phyloP scores from a whole-genome alignment of 306 rosid genomes.

The Rosa rugosa region DNA sequence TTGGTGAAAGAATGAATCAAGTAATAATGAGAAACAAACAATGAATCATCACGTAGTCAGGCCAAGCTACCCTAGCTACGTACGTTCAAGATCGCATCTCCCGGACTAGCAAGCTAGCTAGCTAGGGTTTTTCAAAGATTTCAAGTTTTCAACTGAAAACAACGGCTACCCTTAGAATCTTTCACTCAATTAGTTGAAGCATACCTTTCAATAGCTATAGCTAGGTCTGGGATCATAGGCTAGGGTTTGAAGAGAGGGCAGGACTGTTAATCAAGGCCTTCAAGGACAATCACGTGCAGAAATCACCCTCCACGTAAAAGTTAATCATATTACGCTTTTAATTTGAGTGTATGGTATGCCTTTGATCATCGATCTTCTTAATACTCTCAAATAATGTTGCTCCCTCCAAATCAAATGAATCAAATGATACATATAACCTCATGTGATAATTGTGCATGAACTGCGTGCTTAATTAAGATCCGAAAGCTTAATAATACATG shows the following conservation, averaged over 20 bases:
- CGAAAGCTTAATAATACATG: not conserved
- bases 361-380: not conserved
- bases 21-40: slow-evolving; percentile 18
- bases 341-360: not conserved
- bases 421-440: not conserved
- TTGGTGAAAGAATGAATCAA: not conserved
- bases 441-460: not conserved
- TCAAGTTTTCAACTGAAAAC: not conserved
- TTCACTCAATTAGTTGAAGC: slow-evolving; percentile 22
- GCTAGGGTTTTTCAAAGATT: not conserved
- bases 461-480: not conserved
- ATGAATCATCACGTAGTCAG: not conserved
- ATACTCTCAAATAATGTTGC: not conserved
- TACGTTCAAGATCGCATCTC: not conserved
- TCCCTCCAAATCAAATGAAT: not conserved
- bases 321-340: not conserved
- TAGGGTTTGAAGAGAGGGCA: slow-evolving; percentile 15
- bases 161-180: not conserved
- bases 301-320: slow-evolving; percentile 23
- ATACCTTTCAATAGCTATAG: slow-evolving; percentile 28
- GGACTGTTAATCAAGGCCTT: not conserved
- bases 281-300: slow-evolving; percentile 24
- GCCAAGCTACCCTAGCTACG: not conserved
- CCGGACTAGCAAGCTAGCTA: not conserved
- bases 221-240: not conserved